Percentiles rank a stretch among this genome's conserved stretches.
Evolutionary conservation across 2,329 filamentous ascomycete species (phyloP).

Genomic region (Pyrenophora tritici-repentis): DNA sequence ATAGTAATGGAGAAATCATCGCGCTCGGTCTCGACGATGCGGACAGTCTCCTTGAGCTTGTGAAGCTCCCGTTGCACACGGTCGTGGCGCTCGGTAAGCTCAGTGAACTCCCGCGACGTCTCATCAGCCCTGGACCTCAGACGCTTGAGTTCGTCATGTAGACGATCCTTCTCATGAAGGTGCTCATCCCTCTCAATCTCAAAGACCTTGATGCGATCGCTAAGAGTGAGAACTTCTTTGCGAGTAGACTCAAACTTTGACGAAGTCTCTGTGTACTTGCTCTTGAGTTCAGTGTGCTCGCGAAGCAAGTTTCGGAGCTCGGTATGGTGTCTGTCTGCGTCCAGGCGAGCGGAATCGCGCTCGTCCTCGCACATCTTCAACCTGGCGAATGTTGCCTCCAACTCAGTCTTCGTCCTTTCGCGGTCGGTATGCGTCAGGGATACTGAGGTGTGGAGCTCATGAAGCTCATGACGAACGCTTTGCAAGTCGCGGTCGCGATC

Average conservation of each 20-base stretch:
- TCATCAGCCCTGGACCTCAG: slow-evolving; percentile 26
- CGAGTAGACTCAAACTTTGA: slow-evolving; percentile 29
- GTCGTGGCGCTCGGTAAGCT: slow-evolving; percentile 30
- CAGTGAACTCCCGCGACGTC: slow-evolving; percentile 25
- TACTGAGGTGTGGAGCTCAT: slow-evolving; percentile 17
- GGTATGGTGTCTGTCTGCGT: slow-evolving; percentile 28
- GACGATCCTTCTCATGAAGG: slow-evolving; percentile 30
- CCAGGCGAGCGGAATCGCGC: slow-evolving; percentile 25
- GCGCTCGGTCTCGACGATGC: slow-evolving; percentile 25
- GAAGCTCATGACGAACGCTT: slow-evolving; percentile 21
- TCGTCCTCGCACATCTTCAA: slow-evolving; percentile 27
- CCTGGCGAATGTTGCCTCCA: slow-evolving; percentile 22
- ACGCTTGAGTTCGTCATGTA: slow-evolving; percentile 32
- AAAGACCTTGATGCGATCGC: slow-evolving; percentile 29
- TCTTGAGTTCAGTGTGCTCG: slow-evolving; percentile 33
- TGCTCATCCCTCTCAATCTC: slow-evolving; percentile 31
- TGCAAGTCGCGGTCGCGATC: slow-evolving; percentile 29
- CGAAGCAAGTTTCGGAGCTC: slow-evolving; percentile 27
- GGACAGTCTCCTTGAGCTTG: slow-evolving; percentile 29
- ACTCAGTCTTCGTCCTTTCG: slow-evolving; percentile 25
- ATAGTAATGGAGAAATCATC: slow-evolving; percentile 28
- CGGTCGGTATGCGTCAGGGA: slow-evolving; percentile 17
- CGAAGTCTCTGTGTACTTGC: slow-evolving; percentile 23
- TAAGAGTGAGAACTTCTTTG: slow-evolving; percentile 27
- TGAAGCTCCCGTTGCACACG: slow-evolving; percentile 27